Evolutionary conservation across 495 filamentous ascomycete genomes (phyloP), one percentile per base, ranked within the genome.

Genomic region (Ascobolus immersus): DNA sequence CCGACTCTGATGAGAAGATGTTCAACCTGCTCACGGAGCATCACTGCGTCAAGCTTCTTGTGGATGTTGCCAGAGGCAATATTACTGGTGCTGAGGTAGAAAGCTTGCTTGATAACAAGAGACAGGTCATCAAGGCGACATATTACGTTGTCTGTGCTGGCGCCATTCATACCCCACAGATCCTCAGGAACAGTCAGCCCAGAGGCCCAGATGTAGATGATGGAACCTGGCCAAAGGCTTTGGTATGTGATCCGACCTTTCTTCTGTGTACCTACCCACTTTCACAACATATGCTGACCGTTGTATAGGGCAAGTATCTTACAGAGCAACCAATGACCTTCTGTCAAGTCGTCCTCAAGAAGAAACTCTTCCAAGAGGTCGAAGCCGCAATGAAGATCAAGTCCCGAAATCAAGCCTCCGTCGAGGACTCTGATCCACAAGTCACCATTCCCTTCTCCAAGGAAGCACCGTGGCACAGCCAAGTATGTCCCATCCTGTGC

Each of bases 271-370:
- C 7, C n/a, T n/a, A n/a, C n/a, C n/a, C n/a, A n/a, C n/a, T n/a
- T n/a, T n/a, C n/a, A n/a, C n/a, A n/a, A 22, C 21, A 21, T n/a
- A n/a, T 33, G 23, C 14, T 21, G 8, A n/a, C 9, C 13, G 8
- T 25, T 12, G n/a, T 21, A 4, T 12, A 39, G 37, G 33, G 37
- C 0, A 17, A 23, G 3, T 39, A 29, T 13, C 9, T 39, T 15
- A 39, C 37, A 3, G 32, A 39, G 37, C 32, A 39, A 29, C 24
- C 37, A 1, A 39, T 39, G 32, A 24, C 32, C 0, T 39, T 36
- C 17, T 39, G 37, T 14, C 37, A 39, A 14, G 15, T 39, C 9
- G 36, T 39, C 9, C 20, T 39, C 19, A 17, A 39, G 11, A 15
- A 39, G 11, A 5, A 6, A 2, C 14, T 39, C 0, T 25, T 39